Evolutionary conservation across 805 yeast genomes (phyloP), one percentile per base, ranked within the genome.

Genomic region (Ogataea sp.): DNA sequence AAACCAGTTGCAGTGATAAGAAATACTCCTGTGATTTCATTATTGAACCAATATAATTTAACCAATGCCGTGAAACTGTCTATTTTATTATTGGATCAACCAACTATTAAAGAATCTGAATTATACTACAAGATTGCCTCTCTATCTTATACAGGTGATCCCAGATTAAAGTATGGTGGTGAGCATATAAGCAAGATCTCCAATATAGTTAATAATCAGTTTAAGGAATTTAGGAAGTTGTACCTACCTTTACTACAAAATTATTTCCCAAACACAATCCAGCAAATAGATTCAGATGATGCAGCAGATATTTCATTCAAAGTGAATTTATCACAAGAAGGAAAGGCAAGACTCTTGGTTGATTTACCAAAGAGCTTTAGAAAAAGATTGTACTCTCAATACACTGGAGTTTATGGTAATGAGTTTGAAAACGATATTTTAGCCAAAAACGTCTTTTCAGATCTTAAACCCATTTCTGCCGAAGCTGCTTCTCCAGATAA

Each of bases 101-200:
- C 44, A 17, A 38, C 46, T 11, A 43, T 57, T 13, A 27, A 39
- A 15, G 33, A 21, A 17, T 43, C 54, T 17, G 75, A 80, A 29
- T 71, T 93, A 27, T 93, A 80, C 62, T 76, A 74, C 52, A 79
- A 78, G 46, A 82, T 93, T 34, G 81, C 97, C 0, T 74, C 77
- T 13, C 61, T 93, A 15, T 85, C 96, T 17, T 93, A 93, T 55
- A 63, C 78, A 58, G 98, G 98, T 16, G 98, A 93, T 57, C 81
- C 88, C 23, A 74, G 98, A 49, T 80, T 87, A 73, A 66, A 70
- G 32, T 65, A 89, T 23, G 85, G 86, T 9, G 97, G 96, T 2
- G 98, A 93, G 58, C 85, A 93, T 56, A 96, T 97, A 5, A 70
- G 80, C 50, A 93, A 93, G 59, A 84, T 89, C 31, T 65, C 68